Conservation (phyloP, 1,284 basidiomycete species). For the Tilletia setariae region DNA sequence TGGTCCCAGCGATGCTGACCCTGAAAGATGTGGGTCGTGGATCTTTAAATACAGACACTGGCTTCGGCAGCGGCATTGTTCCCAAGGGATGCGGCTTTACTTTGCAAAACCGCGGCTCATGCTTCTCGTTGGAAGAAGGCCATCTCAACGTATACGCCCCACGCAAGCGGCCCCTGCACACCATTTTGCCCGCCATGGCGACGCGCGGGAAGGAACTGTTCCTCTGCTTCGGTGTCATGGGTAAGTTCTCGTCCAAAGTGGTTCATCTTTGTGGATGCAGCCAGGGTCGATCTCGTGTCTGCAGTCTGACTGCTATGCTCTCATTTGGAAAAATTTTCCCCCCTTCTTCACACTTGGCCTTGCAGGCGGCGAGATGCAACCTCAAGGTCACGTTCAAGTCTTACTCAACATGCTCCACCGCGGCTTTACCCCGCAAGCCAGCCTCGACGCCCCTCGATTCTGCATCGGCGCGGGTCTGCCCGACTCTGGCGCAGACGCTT, state of each 20-base stretch:
- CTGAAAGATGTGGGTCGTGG: too few species aligned
- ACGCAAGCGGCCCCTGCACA: conserved; percentile 88
- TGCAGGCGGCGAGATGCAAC: conserved; percentile 77
- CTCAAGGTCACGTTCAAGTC: conserved; percentile 87
- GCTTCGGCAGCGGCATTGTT: conserved; percentile 66
- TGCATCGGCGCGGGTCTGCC: conserved; percentile 85
- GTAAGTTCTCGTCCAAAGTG: conserved; percentile 48
- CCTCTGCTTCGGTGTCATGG: conserved; percentile 88
- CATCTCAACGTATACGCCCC: conserved; percentile 70
- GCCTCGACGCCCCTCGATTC: conserved; percentile 86
- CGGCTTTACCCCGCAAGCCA: conserved; percentile 66
- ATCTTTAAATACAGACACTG: conserved; percentile 43
- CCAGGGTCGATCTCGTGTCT: too few species aligned
- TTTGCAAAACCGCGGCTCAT: conserved; percentile 84
- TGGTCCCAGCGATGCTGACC: background rate
- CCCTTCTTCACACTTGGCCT: background rate
- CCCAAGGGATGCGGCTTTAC: conserved; percentile 93
- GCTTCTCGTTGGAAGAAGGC: conserved; percentile 72
- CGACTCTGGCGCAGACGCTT: conserved; percentile 59
- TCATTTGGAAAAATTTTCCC: background rate
- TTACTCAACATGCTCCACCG: conserved; percentile 79
- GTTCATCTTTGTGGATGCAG: too few species aligned
- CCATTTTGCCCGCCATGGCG: conserved; percentile 89
- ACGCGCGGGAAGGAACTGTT: conserved; percentile 77
- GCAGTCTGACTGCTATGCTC: background rate